These are phyloP conservation scores for Letharia lupina DNA, from an alignment of 495 filamentous ascomycete genomes.

Conservation along the genomic window DNA sequence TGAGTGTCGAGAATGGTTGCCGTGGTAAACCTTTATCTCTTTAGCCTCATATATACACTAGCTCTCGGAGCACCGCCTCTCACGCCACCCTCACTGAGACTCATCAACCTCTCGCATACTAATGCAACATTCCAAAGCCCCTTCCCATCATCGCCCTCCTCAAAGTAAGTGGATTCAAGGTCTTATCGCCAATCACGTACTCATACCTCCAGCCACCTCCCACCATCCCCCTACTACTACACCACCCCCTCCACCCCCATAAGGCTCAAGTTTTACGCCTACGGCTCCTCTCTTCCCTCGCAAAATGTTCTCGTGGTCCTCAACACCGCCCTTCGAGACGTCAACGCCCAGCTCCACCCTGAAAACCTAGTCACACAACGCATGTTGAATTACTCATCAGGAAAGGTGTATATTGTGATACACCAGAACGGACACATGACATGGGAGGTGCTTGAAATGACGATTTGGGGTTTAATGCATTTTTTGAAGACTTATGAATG, in stretches of 20 bases:
- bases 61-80: not conserved
- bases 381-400: not conserved
- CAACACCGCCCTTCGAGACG: not conserved
- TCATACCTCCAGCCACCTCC: not conserved
- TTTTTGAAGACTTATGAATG: not conserved
- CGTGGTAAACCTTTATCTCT: not conserved
- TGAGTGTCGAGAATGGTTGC: not conserved
- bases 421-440: not conserved
- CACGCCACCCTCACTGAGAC: not conserved
- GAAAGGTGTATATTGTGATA: not conserved
- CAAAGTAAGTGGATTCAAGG: not conserved
- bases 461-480: not conserved
- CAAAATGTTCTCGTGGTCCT: not conserved
- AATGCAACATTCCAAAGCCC: not conserved
- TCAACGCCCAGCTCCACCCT: not conserved
- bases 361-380: not conserved
- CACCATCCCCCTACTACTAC: slow-evolving; percentile 1
- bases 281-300: not conserved
- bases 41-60: not conserved
- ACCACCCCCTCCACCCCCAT: not conserved
- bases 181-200: not conserved
- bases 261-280: not conserved
- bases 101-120: not conserved
- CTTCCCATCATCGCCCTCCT: not conserved
- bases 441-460: not conserved